Conservation (phyloP, 495 filamentous ascomycete species). For the Lasiosphaeris hirsuta region DNA sequence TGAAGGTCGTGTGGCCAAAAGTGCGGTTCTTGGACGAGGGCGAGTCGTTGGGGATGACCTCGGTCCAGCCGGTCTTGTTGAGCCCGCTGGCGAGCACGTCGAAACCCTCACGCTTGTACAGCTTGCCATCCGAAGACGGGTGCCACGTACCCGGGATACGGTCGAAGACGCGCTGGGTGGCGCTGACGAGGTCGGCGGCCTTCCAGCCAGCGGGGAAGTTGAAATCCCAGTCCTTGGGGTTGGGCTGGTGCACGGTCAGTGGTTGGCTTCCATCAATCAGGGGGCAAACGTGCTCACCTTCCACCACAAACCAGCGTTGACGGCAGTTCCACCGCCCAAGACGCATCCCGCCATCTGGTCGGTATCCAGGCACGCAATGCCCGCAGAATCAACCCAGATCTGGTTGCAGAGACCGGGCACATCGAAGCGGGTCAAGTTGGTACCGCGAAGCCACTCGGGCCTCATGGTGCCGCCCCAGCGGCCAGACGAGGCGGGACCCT, state of each 20-base stretch:
- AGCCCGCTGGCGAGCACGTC: slow-evolving; percentile 57
- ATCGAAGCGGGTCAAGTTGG: slow-evolving; percentile 70
- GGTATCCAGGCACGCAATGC: slow-evolving; percentile 64
- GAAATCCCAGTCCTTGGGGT: slow-evolving; percentile 62
- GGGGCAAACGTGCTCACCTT: slow-evolving; percentile 28
- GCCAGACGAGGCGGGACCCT: slow-evolving; percentile 58
- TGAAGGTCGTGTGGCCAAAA: slow-evolving; percentile 65
- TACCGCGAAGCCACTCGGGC: slow-evolving; percentile 62
- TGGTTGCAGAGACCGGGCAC: slow-evolving; percentile 75
- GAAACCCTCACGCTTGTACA: slow-evolving; percentile 66
- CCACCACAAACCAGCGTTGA: slow-evolving; percentile 63
- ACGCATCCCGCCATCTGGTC: slow-evolving; percentile 74
- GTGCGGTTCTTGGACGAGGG: slow-evolving; percentile 63
- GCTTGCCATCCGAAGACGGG: slow-evolving; percentile 64
- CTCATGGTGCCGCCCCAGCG: slow-evolving; percentile 55
- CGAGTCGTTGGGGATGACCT: slow-evolving; percentile 56
- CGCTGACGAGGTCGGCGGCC: slow-evolving; percentile 54
- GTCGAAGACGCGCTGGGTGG: slow-evolving; percentile 57
- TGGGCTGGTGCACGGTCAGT: slow-evolving; percentile 21
- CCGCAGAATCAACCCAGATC: slow-evolving; percentile 61
- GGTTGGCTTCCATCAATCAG: neutral
- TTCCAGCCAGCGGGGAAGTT: slow-evolving; percentile 77
- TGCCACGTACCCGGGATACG: slow-evolving; percentile 66
- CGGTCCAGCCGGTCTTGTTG: slow-evolving; percentile 55
- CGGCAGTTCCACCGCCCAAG: slow-evolving; percentile 72